A percentile compares a stretch with the other conserved stretches of the same genome.
Conservation (phyloP, 768 basidiomycete genomes). For the Termitomyces heimii region DNA sequence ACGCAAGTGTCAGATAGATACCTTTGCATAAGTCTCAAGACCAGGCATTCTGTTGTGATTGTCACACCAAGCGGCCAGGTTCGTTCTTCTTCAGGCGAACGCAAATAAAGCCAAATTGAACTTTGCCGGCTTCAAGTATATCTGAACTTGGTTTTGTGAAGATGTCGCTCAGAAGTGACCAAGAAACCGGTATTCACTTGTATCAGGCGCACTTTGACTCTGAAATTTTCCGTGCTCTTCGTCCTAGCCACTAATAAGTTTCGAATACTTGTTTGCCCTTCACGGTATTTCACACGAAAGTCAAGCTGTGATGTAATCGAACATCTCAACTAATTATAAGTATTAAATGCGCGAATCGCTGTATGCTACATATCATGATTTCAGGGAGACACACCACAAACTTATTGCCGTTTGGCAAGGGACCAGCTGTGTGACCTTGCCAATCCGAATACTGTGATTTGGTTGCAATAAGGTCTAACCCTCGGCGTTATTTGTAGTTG, state of each 20-base stretch:
- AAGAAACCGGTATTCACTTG: neutral
- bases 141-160: neutral
- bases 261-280: neutral
- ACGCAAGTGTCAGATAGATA: constrained; percentile 7
- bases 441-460: neutral
- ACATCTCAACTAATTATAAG: neutral
- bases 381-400: neutral
- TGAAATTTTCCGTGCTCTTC: neutral
- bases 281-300: neutral
- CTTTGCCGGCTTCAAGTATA: neutral
- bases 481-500: neutral
- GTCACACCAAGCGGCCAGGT: neutral
- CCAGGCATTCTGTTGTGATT: constrained; percentile 25
- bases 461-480: neutral
- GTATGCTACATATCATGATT: neutral
- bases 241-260: neutral
- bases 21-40: constrained; percentile 43
- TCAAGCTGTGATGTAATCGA: neutral
- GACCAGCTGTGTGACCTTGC: neutral
- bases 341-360: neutral
- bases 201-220: neutral
- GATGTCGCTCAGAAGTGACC: neutral
- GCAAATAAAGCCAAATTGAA: constrained; percentile 1
- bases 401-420: too few species aligned
- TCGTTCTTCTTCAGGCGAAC: neutral